These are phyloP conservation scores for Gynandropsis gynandra DNA, from an alignment of 345 rosid genomes.

Conservation along the genomic window DNA sequence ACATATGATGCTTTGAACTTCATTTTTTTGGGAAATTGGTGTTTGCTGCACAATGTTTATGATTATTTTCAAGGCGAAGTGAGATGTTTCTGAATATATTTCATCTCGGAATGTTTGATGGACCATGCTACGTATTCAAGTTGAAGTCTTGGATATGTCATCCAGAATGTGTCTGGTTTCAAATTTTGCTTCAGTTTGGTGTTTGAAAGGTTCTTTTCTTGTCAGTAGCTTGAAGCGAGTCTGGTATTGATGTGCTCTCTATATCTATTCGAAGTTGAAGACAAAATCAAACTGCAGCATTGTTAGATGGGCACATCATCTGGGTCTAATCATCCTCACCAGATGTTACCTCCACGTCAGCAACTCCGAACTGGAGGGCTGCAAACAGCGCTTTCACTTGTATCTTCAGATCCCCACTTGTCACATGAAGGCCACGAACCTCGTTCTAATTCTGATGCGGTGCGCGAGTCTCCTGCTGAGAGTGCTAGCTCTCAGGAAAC, in stretches of 20 bases:
- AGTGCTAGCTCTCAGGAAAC: slow-evolving; percentile 96
- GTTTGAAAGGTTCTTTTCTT: background rate
- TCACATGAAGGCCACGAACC: slow-evolving; percentile 55
- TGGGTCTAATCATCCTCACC: slow-evolving; percentile 74
- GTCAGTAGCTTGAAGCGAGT: background rate
- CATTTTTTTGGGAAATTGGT: background rate
- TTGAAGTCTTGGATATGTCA: slow-evolving; percentile 1
- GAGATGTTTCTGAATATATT: slow-evolving; percentile 1
- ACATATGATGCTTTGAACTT: background rate
- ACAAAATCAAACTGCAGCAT: slow-evolving; percentile 24
- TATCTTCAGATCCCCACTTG: slow-evolving; percentile 58
- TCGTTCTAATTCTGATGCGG: slow-evolving; percentile 60
- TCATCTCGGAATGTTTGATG: background rate
- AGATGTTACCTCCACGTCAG: slow-evolving; percentile 91
- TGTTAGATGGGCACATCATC: slow-evolving; percentile 79
- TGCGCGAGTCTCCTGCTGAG: slow-evolving; percentile 89
- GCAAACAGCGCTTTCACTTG: slow-evolving; percentile 31
- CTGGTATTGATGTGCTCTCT: background rate
- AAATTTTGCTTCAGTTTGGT: background rate
- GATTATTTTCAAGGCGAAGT: background rate
- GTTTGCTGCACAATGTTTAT: background rate
- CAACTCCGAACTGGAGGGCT: slow-evolving; percentile 53
- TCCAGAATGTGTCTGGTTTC: slow-evolving; percentile 9
- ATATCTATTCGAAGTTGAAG: too few species aligned
- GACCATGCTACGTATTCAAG: background rate